A percentile compares a stretch with the other conserved stretches of the same genome.
Evolutionary conservation across 139 green algal species (phyloP).

Genomic region (Chlorella sp.): DNA sequence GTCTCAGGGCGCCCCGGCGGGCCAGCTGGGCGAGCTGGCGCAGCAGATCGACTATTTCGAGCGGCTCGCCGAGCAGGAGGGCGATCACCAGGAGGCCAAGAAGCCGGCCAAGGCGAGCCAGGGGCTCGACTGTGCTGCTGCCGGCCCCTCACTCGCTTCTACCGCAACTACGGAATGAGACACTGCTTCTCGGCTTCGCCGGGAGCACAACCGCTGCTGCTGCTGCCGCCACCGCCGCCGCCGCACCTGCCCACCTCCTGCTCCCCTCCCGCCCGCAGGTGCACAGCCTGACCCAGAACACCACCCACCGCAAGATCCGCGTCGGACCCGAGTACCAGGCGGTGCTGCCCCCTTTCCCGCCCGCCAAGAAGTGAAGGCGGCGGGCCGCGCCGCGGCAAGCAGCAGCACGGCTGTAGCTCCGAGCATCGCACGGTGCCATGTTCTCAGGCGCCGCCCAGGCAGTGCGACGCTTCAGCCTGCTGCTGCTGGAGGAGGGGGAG

Average conservation of each 20-base stretch:
- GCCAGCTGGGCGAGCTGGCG: not conserved
- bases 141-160: too few species aligned
- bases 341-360: constrained; percentile 40
- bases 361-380: not conserved
- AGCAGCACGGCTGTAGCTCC: not conserved
- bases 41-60: constrained; percentile 6
- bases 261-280: not conserved
- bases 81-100: not conserved
- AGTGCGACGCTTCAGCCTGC: constrained; percentile 76
- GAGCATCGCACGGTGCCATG: constrained; percentile 45
- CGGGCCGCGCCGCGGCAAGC: not conserved
- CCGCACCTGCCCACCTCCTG: too few species aligned
- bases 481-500: constrained; percentile 91
- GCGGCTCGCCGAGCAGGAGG: not conserved
- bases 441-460: constrained; percentile 38
- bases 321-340: constrained; percentile 66
- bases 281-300: constrained; percentile 29
- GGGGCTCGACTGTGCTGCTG: too few species aligned
- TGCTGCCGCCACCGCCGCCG: too few species aligned
- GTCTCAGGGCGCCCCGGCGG: not conserved
- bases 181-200: too few species aligned
- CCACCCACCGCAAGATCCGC: constrained; percentile 19
- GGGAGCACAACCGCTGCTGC: too few species aligned
- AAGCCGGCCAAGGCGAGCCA: not conserved
- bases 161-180: too few species aligned